These are phyloP conservation scores for Myxozyma kluyveri DNA, from an alignment of 805 yeast genomes.

Conservation along the genomic window DNA sequence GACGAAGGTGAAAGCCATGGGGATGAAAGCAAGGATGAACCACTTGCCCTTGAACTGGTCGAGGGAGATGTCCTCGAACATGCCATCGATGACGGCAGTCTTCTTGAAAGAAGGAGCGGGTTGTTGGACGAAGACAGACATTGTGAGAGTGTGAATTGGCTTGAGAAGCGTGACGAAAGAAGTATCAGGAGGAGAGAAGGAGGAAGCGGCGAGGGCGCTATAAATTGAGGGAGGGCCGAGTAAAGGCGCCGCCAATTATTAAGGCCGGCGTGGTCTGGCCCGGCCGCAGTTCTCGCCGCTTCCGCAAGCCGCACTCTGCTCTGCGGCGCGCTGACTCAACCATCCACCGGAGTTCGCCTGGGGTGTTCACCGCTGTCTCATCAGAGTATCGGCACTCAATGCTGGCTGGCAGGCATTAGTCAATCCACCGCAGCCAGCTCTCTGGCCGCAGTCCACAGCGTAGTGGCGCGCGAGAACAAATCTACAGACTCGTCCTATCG, in stretches of 20 bases:
- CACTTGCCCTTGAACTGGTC: conserved; percentile 97
- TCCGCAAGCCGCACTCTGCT: too few relatives aligned
- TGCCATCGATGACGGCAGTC: conserved; percentile 96
- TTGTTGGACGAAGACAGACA: conserved; percentile 89
- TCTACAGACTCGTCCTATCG: too few relatives aligned
- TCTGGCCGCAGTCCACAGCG: too few relatives aligned
- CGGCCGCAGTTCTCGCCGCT: too few relatives aligned
- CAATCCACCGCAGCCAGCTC: too few relatives aligned
- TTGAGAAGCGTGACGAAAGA: neutral
- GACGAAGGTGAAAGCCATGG: conserved; percentile 98
- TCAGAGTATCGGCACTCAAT: too few relatives aligned
- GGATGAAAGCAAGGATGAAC: conserved; percentile 94
- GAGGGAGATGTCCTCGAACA: conserved; percentile 89
- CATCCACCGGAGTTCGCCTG: too few relatives aligned
- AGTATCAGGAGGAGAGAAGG: neutral
- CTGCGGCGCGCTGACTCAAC: too few relatives aligned
- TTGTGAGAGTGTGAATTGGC: conserved; percentile 39
- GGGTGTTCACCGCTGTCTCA: too few relatives aligned
- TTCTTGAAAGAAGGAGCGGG: conserved; percentile 96
- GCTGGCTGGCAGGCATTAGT: too few relatives aligned
- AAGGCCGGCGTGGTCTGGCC: neutral
- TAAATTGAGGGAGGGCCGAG: conserved; percentile 1
- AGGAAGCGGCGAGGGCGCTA: neutral
- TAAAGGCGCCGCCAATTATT: neutral
- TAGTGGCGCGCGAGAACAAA: too few relatives aligned